Conservation (phyloP, 1,284 basidiomycete genomes). For the Singerocomus inundabilis region DNA sequence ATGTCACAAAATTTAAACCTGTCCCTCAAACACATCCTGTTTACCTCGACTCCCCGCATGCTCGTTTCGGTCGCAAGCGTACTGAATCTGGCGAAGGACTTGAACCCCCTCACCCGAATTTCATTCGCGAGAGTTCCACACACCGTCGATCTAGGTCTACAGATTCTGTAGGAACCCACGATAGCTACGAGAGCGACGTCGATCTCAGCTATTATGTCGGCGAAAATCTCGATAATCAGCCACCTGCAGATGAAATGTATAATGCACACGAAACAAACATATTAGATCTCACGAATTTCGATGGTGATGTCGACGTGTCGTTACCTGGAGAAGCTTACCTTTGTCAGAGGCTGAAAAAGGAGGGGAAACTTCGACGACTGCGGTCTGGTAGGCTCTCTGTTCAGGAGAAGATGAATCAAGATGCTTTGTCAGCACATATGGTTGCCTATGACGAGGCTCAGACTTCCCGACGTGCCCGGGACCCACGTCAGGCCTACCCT, state of each 20-base stretch:
- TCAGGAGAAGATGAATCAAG: slow-evolving; percentile 6
- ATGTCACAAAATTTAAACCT: slow-evolving; percentile 61
- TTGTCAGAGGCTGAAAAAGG: slow-evolving; percentile 58
- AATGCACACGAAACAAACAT: slow-evolving; percentile 53
- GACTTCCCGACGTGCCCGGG: not conserved
- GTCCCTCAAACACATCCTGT: slow-evolving; percentile 8
- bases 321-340: slow-evolving; percentile 64
- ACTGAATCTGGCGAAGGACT: slow-evolving; percentile 25
- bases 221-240: slow-evolving; percentile 34
- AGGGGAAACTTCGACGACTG: slow-evolving; percentile 66
- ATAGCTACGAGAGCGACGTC: slow-evolving; percentile 38
- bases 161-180: slow-evolving; percentile 36
- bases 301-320: slow-evolving; percentile 70
- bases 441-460: not conserved
- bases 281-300: slow-evolving; percentile 78
- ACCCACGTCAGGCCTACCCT: not conserved
- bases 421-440: not conserved
- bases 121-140: slow-evolving; percentile 26
- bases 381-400: slow-evolving; percentile 42
- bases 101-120: slow-evolving; percentile 45
- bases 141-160: slow-evolving; percentile 23
- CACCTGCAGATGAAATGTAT: slow-evolving; percentile 29
- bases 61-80: slow-evolving; percentile 1
- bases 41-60: not conserved
- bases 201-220: slow-evolving; percentile 50